A percentile compares a stretch with the other conserved stretches of the same genome.
These are phyloP conservation scores for Mixia osmundae DNA, from an alignment of 1,284 basidiomycete genomes.

Conservation along the genomic window DNA sequence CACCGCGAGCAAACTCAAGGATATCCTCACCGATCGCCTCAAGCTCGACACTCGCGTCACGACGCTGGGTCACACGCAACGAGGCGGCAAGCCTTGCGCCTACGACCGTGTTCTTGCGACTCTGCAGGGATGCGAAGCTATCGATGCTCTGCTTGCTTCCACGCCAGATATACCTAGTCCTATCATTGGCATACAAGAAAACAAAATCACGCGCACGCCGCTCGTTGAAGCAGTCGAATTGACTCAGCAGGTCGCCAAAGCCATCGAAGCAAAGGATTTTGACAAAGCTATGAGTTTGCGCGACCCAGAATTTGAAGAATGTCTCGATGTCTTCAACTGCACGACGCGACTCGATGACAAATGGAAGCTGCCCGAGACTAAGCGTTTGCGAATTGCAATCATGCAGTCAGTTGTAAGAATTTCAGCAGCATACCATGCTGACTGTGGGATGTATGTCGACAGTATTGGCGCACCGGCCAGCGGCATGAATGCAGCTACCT, in stretches of 20 bases:
- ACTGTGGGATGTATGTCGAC: not conserved
- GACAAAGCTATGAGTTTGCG: slow-evolving; percentile 62
- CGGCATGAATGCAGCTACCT: slow-evolving; percentile 94
- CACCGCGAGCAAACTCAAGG: slow-evolving; percentile 67
- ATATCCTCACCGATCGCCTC: slow-evolving; percentile 60
- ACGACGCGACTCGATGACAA: slow-evolving; percentile 41
- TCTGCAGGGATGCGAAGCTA: slow-evolving; percentile 79
- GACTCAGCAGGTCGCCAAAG: slow-evolving; percentile 65
- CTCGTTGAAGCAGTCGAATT: slow-evolving; percentile 79
- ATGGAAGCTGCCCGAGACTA: slow-evolving; percentile 35
- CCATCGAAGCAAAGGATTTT: slow-evolving; percentile 67
- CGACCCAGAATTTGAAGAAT: slow-evolving; percentile 78
- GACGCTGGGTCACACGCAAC: slow-evolving; percentile 91
- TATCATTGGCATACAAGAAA: slow-evolving; percentile 90
- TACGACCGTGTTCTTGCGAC: slow-evolving; percentile 83
- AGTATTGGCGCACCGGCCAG: slow-evolving; percentile 92
- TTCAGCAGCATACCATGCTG: not conserved
- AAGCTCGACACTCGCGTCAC: slow-evolving; percentile 90
- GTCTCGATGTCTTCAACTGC: slow-evolving; percentile 55
- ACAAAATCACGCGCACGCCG: slow-evolving; percentile 78
- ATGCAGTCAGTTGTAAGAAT: slow-evolving; percentile 45
- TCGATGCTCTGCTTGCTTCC: slow-evolving; percentile 68
- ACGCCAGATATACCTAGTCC: slow-evolving; percentile 79
- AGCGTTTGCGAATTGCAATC: slow-evolving; percentile 54
- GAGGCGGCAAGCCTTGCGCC: slow-evolving; percentile 79